Conservation (phyloP, 2,329 filamentous ascomycete species). For the Fusarium goolgardi region DNA sequence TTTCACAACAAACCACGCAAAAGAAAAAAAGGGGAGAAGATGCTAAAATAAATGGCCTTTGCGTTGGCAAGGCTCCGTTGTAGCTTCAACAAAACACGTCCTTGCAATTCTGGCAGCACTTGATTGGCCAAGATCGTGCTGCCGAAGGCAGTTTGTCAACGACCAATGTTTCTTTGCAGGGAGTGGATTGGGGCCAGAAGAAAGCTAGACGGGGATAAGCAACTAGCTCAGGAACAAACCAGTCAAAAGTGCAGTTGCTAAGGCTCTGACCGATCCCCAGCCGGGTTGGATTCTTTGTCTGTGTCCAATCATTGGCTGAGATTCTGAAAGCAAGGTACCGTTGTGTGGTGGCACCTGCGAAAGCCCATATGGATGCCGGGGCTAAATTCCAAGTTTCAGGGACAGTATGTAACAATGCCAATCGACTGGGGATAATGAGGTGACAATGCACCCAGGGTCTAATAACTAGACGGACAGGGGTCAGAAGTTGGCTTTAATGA, state of each 20-base stretch:
- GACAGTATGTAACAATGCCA: conserved; percentile 33
- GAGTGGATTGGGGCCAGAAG: conserved; percentile 33
- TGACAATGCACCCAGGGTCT: conserved; percentile 40
- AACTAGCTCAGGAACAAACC: conserved; percentile 45
- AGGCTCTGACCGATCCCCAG: conserved; percentile 37
- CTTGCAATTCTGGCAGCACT: conserved; percentile 26
- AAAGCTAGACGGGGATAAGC: conserved; percentile 32
- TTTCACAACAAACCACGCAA: conserved; percentile 42
- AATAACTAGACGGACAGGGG: conserved; percentile 18
- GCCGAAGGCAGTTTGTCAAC: conserved; percentile 20
- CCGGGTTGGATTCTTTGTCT: conserved; percentile 24
- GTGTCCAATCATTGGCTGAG: conserved; percentile 39
- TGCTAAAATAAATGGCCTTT: conserved; percentile 34
- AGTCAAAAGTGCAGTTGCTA: conserved; percentile 42
- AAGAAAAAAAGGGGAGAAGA: conserved; percentile 35
- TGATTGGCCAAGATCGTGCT: conserved; percentile 37
- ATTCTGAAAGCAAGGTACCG: conserved; percentile 44
- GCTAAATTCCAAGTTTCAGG: conserved; percentile 36
- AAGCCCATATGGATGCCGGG: conserved; percentile 41
- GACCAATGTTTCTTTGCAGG: conserved; percentile 39
- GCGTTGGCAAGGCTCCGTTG: conserved; percentile 15
- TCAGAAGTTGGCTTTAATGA: conserved; percentile 7
- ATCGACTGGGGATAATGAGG: conserved; percentile 36
- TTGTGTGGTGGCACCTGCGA: conserved; percentile 28
- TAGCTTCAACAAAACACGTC: conserved; percentile 36